phyloP scores from a whole-genome alignment of 2,329 filamentous ascomycete genomes.

The Coniochaeta hoffmannii region DNA sequence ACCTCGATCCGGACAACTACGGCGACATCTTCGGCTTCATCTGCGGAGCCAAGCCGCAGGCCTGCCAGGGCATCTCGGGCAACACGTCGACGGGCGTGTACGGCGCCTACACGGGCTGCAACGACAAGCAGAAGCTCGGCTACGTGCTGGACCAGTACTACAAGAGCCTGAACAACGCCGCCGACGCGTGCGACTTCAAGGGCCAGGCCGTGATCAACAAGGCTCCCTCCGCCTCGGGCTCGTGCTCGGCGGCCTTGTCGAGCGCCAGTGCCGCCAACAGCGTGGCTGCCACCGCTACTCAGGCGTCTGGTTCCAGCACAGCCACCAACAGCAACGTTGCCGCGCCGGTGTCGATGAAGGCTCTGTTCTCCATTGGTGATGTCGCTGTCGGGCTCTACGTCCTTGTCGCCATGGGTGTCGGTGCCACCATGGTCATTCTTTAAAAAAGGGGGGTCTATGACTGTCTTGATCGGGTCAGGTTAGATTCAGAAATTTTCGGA shows the following conservation, averaged over 20 bases:
- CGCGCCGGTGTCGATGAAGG: constrained; percentile 26
- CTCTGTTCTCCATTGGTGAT: constrained; percentile 37
- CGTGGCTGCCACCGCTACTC: constrained; percentile 38
- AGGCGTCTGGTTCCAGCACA: constrained; percentile 16
- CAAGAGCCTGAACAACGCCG: constrained; percentile 42
- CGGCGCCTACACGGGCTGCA: constrained; percentile 75
- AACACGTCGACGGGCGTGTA: constrained; percentile 63
- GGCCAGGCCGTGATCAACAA: constrained; percentile 54
- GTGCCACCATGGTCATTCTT: constrained; percentile 46
- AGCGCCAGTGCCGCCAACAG: constrained; percentile 54
- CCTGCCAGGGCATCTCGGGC: constrained; percentile 61
- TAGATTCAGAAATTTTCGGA: too few relatives aligned
- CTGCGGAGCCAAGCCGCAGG: constrained; percentile 49
- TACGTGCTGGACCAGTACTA: constrained; percentile 72
- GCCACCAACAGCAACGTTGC: constrained; percentile 25
- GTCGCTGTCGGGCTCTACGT: constrained; percentile 43
- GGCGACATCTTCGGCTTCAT: constrained; percentile 66
- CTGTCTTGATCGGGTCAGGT: too few relatives aligned
- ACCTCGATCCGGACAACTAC: constrained; percentile 50
- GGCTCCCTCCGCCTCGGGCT: constrained; percentile 34
- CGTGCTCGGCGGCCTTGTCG: constrained; percentile 52
- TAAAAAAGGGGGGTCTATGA: too few relatives aligned
- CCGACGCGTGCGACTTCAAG: constrained; percentile 62
- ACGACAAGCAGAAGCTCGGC: constrained; percentile 59
- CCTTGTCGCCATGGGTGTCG: constrained; percentile 42